A percentile compares a stretch with the other conserved stretches of the same genome.
These are phyloP conservation scores for Favolaschia claudopus DNA, from an alignment of 768 basidiomycete species.

Conservation along the genomic window DNA sequence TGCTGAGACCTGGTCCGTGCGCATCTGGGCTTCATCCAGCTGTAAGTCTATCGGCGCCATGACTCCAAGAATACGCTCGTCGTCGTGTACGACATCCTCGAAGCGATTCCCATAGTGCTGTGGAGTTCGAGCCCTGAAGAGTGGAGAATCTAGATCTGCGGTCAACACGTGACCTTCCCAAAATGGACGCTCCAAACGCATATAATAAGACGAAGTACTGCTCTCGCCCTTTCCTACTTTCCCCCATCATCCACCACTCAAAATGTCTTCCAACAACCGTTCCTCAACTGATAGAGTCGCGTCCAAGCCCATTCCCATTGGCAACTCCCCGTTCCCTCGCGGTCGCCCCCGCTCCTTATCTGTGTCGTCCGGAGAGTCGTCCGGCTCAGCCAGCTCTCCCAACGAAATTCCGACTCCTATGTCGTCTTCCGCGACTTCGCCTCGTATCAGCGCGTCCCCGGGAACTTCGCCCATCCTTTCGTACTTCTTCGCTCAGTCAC, in stretches of 20 bases:
- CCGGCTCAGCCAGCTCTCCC: conserved; percentile 60
- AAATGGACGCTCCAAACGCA: neutral
- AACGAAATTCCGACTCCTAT: conserved; percentile 61
- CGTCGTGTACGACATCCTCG: neutral
- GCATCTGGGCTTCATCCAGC: neutral
- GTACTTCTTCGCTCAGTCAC: conserved; percentile 71
- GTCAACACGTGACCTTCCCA: neutral
- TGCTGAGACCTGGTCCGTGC: neutral
- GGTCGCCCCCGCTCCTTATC: conserved; percentile 67
- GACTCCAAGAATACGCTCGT: too few relatives aligned
- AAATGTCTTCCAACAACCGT: conserved; percentile 45
- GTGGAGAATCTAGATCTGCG: conserved; percentile 2
- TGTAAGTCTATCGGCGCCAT: neutral
- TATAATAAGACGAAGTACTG: conserved; percentile 4
- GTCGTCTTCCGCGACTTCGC: conserved; percentile 48
- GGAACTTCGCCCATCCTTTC: conserved; percentile 75
- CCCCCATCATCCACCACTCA: conserved; percentile 19
- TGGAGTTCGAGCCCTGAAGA: neutral
- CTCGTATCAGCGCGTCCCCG: conserved; percentile 60
- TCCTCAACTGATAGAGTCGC: conserved; percentile 35
- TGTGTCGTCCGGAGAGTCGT: conserved; percentile 62
- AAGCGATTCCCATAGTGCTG: conserved; percentile 2
- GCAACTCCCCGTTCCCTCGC: conserved; percentile 52
- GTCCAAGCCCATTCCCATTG: conserved; percentile 70
- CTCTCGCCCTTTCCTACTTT: conserved; percentile 8